phyloP scores from a whole-genome alignment of 768 basidiomycete species.

The Infundibulicybe gibba region DNA sequence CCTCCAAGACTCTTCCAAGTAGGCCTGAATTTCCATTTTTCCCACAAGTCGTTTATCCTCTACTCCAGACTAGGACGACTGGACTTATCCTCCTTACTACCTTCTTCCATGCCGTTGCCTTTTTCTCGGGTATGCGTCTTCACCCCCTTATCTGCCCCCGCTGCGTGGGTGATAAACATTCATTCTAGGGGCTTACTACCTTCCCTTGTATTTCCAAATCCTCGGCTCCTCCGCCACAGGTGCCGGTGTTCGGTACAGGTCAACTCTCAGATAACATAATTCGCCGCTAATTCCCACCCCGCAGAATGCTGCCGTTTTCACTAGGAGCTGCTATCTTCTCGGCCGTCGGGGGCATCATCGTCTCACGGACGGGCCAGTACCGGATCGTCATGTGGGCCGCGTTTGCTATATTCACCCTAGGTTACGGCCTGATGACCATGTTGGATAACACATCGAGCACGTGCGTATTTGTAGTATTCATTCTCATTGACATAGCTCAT shows the following conservation, averaged over 20 bases:
- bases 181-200: slow-evolving; percentile 50
- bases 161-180: no score
- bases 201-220: slow-evolving; percentile 78
- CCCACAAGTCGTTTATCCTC: background rate
- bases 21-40: slow-evolving; percentile 3
- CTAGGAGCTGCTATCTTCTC: slow-evolving; percentile 55
- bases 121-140: slow-evolving; percentile 44
- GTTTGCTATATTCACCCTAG: slow-evolving; percentile 54
- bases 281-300: background rate
- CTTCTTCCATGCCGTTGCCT: slow-evolving; percentile 62
- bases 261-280: background rate
- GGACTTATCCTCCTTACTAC: slow-evolving; percentile 50
- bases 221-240: slow-evolving; percentile 72
- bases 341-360: slow-evolving; percentile 50
- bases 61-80: slow-evolving; percentile 66
- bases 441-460: slow-evolving; percentile 53
- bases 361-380: slow-evolving; percentile 57
- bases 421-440: slow-evolving; percentile 71
- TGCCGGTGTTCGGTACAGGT: slow-evolving; percentile 58
- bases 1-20: slow-evolving; percentile 76
- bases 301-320: slow-evolving; percentile 74
- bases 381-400: slow-evolving; percentile 60
- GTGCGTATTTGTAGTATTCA: slow-evolving; percentile 24
- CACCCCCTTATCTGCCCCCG: background rate
- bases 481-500: background rate